Evolutionary conservation across 495 filamentous ascomycete species (phyloP).

Genomic region (Pyrenopolyporus hunteri): DNA sequence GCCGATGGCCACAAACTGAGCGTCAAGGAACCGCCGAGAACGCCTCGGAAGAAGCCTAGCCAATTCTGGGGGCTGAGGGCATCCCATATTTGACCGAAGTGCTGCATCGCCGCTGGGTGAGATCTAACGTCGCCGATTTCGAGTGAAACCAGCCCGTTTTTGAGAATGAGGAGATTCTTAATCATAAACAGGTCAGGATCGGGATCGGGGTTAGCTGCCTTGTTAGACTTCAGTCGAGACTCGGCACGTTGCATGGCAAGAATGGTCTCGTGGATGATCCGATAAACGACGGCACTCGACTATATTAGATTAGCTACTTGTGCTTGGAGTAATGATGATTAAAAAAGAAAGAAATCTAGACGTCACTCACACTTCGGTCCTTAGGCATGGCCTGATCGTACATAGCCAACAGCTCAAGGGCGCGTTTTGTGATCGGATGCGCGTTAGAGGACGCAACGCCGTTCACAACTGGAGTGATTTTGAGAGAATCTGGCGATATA

Average conservation of each 20-base stretch:
- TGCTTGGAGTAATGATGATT: too few relatives aligned
- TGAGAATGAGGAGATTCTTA: constrained; percentile 87
- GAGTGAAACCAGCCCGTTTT: constrained; percentile 88
- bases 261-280: constrained; percentile 54
- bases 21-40: constrained; percentile 47
- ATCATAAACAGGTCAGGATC: constrained; percentile 87
- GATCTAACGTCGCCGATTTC: constrained; percentile 87
- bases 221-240: constrained; percentile 49
- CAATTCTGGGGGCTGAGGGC: constrained; percentile 64
- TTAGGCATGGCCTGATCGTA: constrained; percentile 73
- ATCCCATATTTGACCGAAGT: constrained; percentile 80
- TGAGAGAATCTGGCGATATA: constrained; percentile 49
- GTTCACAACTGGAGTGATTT: constrained; percentile 47
- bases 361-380: constrained; percentile 71
- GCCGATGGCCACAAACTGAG: constrained; percentile 45
- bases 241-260: constrained; percentile 59
- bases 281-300: constrained; percentile 56
- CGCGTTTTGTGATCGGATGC: constrained; percentile 70
- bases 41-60: constrained; percentile 48
- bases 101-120: constrained; percentile 59
- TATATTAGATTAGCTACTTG: constrained; percentile 54
- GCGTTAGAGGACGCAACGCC: constrained; percentile 62
- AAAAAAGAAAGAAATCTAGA: neutral
- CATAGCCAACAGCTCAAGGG: constrained; percentile 80
- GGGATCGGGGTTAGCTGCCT: constrained; percentile 54